Evolutionary conservation across 345 rosid genomes (phyloP).

Genomic region (Eucalyptus cloeziana): DNA sequence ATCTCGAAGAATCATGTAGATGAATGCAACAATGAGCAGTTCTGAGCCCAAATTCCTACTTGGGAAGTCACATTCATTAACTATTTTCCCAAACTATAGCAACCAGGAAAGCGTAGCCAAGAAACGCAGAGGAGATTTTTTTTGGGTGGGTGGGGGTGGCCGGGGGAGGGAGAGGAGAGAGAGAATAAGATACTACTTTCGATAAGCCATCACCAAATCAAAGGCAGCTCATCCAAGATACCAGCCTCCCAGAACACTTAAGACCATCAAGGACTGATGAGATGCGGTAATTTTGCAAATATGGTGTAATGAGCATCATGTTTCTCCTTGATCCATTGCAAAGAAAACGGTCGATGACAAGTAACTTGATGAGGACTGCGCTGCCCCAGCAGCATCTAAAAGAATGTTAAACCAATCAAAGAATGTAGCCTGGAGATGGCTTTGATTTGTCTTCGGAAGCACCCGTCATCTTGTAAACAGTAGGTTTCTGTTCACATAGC

Average conservation of each 20-base stretch:
- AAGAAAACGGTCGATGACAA: neutral
- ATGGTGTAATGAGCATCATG: neutral
- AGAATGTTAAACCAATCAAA: neutral
- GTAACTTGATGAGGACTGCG: neutral
- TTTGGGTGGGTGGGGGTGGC: too few relatives aligned
- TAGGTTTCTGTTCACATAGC: slow-evolving; percentile 44
- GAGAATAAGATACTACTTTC: neutral
- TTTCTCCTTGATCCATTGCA: neutral
- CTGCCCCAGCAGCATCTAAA: neutral
- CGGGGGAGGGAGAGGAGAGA: too few relatives aligned
- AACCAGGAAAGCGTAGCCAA: neutral
- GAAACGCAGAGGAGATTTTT: neutral
- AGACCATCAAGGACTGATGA: neutral
- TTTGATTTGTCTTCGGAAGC: neutral
- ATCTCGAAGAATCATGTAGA: neutral
- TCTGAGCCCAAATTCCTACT: neutral
- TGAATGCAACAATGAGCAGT: neutral
- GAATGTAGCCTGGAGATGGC: neutral
- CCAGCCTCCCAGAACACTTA: neutral
- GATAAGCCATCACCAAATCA: neutral
- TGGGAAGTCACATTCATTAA: neutral
- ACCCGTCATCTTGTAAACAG: slow-evolving; percentile 42
- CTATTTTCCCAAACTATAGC: neutral
- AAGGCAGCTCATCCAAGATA: neutral
- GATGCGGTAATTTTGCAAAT: neutral